Conservation (phyloP, 2,329 filamentous ascomycete genomes). For the Albifimbria verrucaria region DNA sequence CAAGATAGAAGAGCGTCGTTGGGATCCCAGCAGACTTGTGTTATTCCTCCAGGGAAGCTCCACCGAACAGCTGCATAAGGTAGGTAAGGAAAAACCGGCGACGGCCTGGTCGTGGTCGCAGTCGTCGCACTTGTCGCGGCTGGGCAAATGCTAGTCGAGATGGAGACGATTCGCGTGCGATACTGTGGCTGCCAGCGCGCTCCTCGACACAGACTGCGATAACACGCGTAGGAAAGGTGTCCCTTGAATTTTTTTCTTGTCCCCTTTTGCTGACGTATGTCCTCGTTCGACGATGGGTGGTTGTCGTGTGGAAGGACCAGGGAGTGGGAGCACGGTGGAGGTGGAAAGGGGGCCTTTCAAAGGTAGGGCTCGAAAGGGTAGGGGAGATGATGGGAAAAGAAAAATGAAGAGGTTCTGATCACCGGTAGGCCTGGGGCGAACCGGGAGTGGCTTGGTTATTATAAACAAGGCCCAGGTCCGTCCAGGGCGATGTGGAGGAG, state of each 20-base stretch:
- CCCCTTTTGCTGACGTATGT: not conserved
- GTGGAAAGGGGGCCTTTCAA: slow-evolving; percentile 12
- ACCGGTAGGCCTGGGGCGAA: slow-evolving; percentile 23
- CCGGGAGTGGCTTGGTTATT: slow-evolving; percentile 1
- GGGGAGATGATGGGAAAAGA: slow-evolving; percentile 12
- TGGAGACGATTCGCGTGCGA: no score
- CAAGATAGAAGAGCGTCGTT: slow-evolving; percentile 8
- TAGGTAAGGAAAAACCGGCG: not conserved
- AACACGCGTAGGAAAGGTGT: not conserved
- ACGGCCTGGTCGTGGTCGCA: not conserved
- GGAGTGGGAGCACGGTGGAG: slow-evolving; percentile 9
- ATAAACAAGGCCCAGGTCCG: slow-evolving; percentile 2
- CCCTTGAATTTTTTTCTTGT: no score
- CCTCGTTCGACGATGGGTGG: not conserved
- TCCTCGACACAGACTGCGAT: not conserved
- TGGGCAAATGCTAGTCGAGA: no score
- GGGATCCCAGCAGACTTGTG: not conserved
- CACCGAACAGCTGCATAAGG: not conserved
- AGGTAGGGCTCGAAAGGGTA: slow-evolving; percentile 5
- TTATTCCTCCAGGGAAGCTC: not conserved
- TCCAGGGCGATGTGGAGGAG: no score
- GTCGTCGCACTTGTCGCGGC: not conserved
- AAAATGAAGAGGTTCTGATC: slow-evolving; percentile 17
- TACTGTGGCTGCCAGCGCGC: not conserved
- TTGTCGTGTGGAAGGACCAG: not conserved